These are phyloP conservation scores for Ogataea chonburiensis DNA, from an alignment of 805 yeast species.

Conservation along the genomic window DNA sequence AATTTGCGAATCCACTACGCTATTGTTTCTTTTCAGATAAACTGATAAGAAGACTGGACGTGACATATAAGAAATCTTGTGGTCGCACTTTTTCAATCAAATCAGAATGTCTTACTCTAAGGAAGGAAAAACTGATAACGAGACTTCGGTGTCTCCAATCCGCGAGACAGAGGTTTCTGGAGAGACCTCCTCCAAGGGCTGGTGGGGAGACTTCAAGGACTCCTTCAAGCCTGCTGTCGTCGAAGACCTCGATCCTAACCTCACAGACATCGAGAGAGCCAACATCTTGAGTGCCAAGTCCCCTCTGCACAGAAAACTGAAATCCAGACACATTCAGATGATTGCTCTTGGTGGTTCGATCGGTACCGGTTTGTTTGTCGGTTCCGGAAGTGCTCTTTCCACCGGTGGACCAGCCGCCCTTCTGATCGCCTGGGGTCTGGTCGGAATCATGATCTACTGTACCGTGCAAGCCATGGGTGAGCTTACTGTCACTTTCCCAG, in stretches of 20 bases:
- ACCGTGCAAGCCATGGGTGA: constrained; percentile 69
- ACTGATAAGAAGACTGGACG: constrained; percentile 8
- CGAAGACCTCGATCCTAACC: constrained; percentile 43
- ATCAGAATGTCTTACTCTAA: constrained; percentile 19
- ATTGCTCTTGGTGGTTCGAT: constrained; percentile 83
- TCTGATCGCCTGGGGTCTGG: constrained; percentile 56
- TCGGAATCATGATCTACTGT: constrained; percentile 59
- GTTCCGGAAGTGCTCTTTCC: constrained; percentile 60
- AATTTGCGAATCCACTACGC: background rate
- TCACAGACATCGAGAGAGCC: constrained; percentile 45
- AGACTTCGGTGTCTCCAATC: constrained; percentile 26
- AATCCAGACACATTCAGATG: constrained; percentile 71
- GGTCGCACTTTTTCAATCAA: no score
- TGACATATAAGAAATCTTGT: no score
- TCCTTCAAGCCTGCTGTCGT: constrained; percentile 32
- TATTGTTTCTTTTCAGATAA: constrained; percentile 11
- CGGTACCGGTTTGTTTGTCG: constrained; percentile 81
- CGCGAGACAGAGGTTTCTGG: constrained; percentile 11
- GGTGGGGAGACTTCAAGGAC: constrained; percentile 28
- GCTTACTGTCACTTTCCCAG: constrained; percentile 60
- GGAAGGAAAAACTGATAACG: constrained; percentile 25
- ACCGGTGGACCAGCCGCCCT: constrained; percentile 76
- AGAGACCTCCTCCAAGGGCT: constrained; percentile 10
- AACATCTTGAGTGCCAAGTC: constrained; percentile 47
- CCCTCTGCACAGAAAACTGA: constrained; percentile 51